These are phyloP conservation scores for Backusella psychrophila DNA, from an alignment of 192 early-diverging fungal species.

Conservation along the genomic window DNA sequence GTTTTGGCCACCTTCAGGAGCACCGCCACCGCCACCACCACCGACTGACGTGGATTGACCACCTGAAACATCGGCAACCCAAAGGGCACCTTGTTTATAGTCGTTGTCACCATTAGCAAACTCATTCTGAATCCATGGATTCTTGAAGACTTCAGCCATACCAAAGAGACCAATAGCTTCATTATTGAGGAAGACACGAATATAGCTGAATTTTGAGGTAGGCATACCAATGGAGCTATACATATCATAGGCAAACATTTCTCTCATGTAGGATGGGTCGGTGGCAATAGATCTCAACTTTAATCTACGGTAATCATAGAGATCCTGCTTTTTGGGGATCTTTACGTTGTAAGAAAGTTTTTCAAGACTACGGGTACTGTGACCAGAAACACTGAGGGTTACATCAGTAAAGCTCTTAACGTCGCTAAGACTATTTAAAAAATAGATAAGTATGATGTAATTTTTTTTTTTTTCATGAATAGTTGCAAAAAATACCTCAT, in stretches of 20 bases:
- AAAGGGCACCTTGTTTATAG: slow-evolving; percentile 9
- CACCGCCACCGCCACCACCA: neutral
- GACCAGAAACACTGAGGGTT: neutral
- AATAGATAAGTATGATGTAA: neutral
- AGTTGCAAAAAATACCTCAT: neutral
- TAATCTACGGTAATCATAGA: neutral
- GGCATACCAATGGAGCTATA: neutral
- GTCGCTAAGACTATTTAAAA: neutral
- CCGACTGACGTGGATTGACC: neutral
- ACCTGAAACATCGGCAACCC: neutral
- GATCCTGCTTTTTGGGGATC: neutral
- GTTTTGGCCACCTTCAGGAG: neutral
- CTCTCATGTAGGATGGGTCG: slow-evolving; percentile 9
- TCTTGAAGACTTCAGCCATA: slow-evolving; percentile 28
- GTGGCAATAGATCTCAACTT: slow-evolving; percentile 11
- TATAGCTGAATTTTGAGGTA: neutral
- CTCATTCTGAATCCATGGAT: slow-evolving; percentile 30
- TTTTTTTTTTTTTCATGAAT: neutral
- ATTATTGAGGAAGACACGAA: neutral
- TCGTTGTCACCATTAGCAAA: slow-evolving; percentile 26
- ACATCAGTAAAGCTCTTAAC: neutral
- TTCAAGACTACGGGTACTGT: neutral
- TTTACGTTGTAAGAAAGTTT: slow-evolving; percentile 6
- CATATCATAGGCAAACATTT: slow-evolving; percentile 2
- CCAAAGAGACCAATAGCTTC: slow-evolving; percentile 7